phyloP scores from a whole-genome alignment of 78 protist genomes.

The Speleostelium caveatum region DNA sequence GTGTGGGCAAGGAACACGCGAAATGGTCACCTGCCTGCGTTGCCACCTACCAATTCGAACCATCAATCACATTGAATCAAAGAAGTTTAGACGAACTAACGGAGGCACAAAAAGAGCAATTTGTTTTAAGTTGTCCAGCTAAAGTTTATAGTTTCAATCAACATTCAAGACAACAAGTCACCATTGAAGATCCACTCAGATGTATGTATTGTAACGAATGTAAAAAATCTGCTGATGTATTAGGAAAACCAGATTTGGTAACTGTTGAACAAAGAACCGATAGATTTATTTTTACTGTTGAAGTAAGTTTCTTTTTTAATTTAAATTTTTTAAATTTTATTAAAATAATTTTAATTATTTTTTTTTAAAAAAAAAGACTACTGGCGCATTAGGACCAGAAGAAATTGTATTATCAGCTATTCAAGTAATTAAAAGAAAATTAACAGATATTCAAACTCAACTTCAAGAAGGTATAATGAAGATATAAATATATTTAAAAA shows the following conservation, averaged over 20 bases:
- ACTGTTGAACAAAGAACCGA: constrained; percentile 26
- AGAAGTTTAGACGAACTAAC: constrained; percentile 29
- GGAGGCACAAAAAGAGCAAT: constrained; percentile 52
- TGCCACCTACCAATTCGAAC: constrained; percentile 86
- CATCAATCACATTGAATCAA: constrained; percentile 85
- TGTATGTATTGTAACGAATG: constrained; percentile 86
- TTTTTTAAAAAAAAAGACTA: constrained; percentile 13
- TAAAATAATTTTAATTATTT: not conserved
- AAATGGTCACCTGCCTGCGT: constrained; percentile 91
- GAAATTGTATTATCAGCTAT: constrained; percentile 76
- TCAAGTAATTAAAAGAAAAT: constrained; percentile 61
- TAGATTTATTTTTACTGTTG: constrained; percentile 75
- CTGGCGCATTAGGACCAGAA: constrained; percentile 83
- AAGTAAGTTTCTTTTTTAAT: not conserved
- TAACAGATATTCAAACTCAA: constrained; percentile 69
- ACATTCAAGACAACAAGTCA: constrained; percentile 33
- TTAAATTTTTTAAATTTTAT: not conserved
- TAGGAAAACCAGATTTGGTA: constrained; percentile 72
- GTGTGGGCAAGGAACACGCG: constrained; percentile 96
- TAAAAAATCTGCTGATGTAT: constrained; percentile 38
- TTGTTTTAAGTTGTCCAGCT: constrained; percentile 44
- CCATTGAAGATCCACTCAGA: constrained; percentile 18
- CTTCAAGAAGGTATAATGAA: constrained; percentile 23
- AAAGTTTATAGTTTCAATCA: constrained; percentile 44
- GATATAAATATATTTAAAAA: not conserved